phyloP scores from a whole-genome alignment of 805 yeast species.

The Sugiyamaella boreocaroliniensis region DNA sequence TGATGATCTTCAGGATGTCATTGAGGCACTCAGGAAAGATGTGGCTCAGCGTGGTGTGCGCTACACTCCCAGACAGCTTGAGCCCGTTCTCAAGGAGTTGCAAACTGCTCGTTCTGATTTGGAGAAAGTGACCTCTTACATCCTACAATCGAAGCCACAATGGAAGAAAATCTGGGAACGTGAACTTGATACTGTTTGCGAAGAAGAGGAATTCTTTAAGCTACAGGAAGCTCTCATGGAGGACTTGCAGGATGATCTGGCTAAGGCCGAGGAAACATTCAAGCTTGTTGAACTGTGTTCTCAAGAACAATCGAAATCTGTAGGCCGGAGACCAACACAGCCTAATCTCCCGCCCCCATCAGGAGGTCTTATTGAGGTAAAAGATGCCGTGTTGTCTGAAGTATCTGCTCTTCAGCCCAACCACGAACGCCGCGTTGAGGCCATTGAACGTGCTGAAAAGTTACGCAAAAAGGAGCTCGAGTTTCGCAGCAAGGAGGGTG shows the following conservation, averaged over 20 bases:
- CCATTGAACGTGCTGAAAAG: conserved; percentile 81
- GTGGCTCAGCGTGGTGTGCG: conserved; percentile 87
- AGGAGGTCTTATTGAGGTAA: conserved; percentile 24
- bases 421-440: conserved; percentile 78
- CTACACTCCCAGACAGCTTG: conserved; percentile 68
- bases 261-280: conserved; percentile 74
- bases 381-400: conserved; percentile 71
- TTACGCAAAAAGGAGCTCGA: conserved; percentile 65
- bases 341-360: conserved; percentile 25
- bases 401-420: conserved; percentile 76
- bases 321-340: conserved; percentile 32
- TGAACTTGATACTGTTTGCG: conserved; percentile 82
- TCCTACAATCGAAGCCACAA: conserved; percentile 63
- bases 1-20: conserved; percentile 86
- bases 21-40: conserved; percentile 83
- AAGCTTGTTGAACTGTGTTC: conserved; percentile 74
- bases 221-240: conserved; percentile 79
- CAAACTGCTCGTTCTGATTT: conserved; percentile 49
- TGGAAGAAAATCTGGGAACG: conserved; percentile 93
- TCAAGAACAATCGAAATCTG: conserved; percentile 58
- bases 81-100: conserved; percentile 58
- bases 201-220: conserved; percentile 87
- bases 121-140: conserved; percentile 49
- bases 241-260: conserved; percentile 75
- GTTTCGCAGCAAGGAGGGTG: conserved; percentile 43